These are phyloP conservation scores for Iberis amara DNA, from an alignment of 441 rosid species.

Conservation along the genomic window DNA sequence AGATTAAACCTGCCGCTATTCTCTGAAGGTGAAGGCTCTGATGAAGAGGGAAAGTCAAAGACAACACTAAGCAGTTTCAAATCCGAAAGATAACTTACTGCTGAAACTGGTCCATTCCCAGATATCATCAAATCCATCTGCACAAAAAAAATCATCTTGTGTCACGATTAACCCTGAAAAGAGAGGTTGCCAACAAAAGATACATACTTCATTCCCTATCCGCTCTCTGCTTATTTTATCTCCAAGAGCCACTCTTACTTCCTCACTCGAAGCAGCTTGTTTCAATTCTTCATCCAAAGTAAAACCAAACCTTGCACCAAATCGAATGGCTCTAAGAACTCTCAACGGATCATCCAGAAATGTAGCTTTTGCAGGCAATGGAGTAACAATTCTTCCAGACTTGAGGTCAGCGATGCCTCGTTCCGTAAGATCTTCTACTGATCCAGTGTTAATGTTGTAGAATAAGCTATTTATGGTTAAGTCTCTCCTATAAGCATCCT, in stretches of 20 bases:
- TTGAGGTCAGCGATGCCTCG: constrained; percentile 85
- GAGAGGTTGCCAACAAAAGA: constrained; percentile 13
- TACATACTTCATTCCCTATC: constrained; percentile 78
- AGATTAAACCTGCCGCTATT: constrained; percentile 51
- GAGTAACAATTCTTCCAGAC: constrained; percentile 80
- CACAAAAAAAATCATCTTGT: constrained; percentile 25
- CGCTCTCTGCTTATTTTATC: constrained; percentile 92
- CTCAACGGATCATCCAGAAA: constrained; percentile 94
- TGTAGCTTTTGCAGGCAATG: constrained; percentile 68
- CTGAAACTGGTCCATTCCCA: constrained; percentile 75
- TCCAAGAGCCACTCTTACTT: constrained; percentile 78
- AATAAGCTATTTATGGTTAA: constrained; percentile 93
- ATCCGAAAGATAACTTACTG: constrained; percentile 49
- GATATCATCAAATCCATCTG: constrained; percentile 90
- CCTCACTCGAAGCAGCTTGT: constrained; percentile 66
- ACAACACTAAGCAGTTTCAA: constrained; percentile 66
- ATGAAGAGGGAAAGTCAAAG: constrained; percentile 52
- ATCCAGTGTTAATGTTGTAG: constrained; percentile 71
- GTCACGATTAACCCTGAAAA: constrained; percentile 9
- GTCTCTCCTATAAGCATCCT: constrained; percentile 95
- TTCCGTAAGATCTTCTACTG: constrained; percentile 78
- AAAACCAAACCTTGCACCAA: constrained; percentile 90
- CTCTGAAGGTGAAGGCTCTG: constrained; percentile 49
- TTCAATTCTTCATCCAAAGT: constrained; percentile 64
- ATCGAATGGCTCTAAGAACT: constrained; percentile 88